phyloP scores from a whole-genome alignment of 2,329 filamentous ascomycete species.

The Pestalotiopsis sp. region DNA sequence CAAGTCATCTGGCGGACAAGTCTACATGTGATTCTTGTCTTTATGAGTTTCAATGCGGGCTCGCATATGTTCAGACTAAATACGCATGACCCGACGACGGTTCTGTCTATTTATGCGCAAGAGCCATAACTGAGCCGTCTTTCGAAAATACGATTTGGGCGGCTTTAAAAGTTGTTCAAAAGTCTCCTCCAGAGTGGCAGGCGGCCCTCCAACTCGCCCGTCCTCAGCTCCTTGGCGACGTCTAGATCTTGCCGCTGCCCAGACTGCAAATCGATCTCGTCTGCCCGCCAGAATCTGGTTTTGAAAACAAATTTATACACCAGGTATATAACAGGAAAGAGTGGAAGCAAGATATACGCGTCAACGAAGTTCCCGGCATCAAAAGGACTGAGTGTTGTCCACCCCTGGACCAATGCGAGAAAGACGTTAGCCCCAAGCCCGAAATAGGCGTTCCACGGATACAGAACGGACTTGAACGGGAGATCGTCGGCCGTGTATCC shows the following conservation, averaged over 20 bases:
- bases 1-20: too few relatives aligned
- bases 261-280: slow-evolving; percentile 59
- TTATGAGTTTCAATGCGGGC: too few relatives aligned
- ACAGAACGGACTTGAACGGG: slow-evolving; percentile 57
- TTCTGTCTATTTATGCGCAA: too few relatives aligned
- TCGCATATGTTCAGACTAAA: too few relatives aligned
- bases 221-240: slow-evolving; percentile 37
- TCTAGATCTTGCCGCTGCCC: slow-evolving; percentile 60
- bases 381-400: slow-evolving; percentile 62
- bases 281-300: slow-evolving; percentile 50
- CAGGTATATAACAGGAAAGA: slow-evolving; percentile 61
- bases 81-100: too few relatives aligned
- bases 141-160: too few relatives aligned
- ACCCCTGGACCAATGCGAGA: slow-evolving; percentile 63
- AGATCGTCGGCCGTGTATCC: slow-evolving; percentile 56
- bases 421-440: slow-evolving; percentile 61
- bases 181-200: slow-evolving; percentile 46
- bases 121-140: too few relatives aligned
- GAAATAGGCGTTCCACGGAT: slow-evolving; percentile 63
- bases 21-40: too few relatives aligned
- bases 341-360: slow-evolving; percentile 62
- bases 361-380: slow-evolving; percentile 62
- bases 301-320: slow-evolving; percentile 57
- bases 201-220: slow-evolving; percentile 24
- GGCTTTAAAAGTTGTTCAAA: slow-evolving; percentile 41